phyloP scores from a whole-genome alignment of 495 filamentous ascomycete genomes.

The Tetracladium marchalianum region DNA sequence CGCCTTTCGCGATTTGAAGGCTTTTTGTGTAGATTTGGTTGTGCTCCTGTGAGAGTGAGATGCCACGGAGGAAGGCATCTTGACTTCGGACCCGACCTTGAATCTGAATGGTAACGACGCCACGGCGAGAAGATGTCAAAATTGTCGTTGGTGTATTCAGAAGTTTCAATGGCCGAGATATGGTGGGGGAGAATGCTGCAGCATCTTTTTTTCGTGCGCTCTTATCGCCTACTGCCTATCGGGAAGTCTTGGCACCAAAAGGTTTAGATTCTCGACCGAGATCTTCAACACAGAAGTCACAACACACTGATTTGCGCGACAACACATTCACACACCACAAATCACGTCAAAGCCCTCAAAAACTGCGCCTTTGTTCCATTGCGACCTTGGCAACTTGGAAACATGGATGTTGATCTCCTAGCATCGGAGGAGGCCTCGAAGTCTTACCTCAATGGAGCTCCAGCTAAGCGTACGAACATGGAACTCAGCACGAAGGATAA shows the following conservation, averaged over 20 bases:
- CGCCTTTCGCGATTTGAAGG: conserved; percentile 83
- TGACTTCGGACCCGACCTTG: conserved; percentile 66
- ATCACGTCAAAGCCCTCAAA: not conserved
- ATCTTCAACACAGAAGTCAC: too few relatives aligned
- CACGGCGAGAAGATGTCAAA: conserved; percentile 6
- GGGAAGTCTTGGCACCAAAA: conserved; percentile 7
- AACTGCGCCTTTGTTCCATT: too few relatives aligned
- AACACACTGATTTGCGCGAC: not conserved
- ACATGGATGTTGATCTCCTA: conserved; percentile 13
- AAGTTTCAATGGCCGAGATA: not conserved
- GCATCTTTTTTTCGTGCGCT: conserved; percentile 11
- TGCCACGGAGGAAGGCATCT: conserved; percentile 45
- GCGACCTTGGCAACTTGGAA: not conserved
- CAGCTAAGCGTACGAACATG: conserved; percentile 31
- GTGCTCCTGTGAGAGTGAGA: conserved; percentile 85
- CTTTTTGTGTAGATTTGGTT: conserved; percentile 74
- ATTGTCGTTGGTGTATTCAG: not conserved
- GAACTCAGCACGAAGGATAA: conserved; percentile 34
- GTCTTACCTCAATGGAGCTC: conserved; percentile 30
- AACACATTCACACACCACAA: not conserved
- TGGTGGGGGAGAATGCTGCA: conserved; percentile 1
- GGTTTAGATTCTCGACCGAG: too few relatives aligned
- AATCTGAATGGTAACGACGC: conserved; percentile 74
- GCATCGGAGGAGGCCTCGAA: not conserved
- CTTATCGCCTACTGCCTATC: conserved; percentile 6